Evolutionary conservation across 768 basidiomycete genomes (phyloP).

Genomic region (Leccinum boreale): DNA sequence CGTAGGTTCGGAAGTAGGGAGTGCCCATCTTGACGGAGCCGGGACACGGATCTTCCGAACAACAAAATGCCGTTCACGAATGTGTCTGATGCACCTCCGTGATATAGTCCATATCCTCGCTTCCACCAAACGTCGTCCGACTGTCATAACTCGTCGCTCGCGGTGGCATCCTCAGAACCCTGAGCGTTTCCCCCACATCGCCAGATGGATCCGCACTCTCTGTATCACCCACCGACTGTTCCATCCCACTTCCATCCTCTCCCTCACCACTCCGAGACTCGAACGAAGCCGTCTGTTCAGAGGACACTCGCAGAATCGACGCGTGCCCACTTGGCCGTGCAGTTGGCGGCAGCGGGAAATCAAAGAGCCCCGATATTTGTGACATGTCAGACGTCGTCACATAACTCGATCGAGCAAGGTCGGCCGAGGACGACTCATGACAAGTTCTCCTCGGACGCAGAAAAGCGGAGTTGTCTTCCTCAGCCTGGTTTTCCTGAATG

Average conservation of each 20-base stretch:
- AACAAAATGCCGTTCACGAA: slow-evolving; percentile 6
- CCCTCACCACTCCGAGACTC: neutral
- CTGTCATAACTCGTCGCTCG: slow-evolving; percentile 11
- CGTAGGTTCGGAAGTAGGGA: no score
- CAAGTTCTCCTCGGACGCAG: slow-evolving; percentile 18
- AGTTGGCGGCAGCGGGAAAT: slow-evolving; percentile 64
- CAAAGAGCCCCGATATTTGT: slow-evolving; percentile 67
- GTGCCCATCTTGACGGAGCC: no score
- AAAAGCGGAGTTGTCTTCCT: slow-evolving; percentile 5
- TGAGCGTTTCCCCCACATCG: slow-evolving; percentile 16
- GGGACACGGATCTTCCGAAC: neutral
- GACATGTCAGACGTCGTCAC: slow-evolving; percentile 60
- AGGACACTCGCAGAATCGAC: slow-evolving; percentile 45
- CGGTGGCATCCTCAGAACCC: slow-evolving; percentile 5
- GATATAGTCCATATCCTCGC: slow-evolving; percentile 22
- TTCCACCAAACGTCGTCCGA: slow-evolving; percentile 27
- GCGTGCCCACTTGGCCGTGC: slow-evolving; percentile 30
- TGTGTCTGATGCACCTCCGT: slow-evolving; percentile 8
- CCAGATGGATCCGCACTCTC: slow-evolving; percentile 2
- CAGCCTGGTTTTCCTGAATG: slow-evolving; percentile 10
- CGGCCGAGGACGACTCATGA: slow-evolving; percentile 27
- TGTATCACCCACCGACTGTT: neutral
- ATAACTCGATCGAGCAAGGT: slow-evolving; percentile 49
- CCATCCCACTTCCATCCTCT: neutral
- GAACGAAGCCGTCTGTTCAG: slow-evolving; percentile 25